A percentile compares a stretch with the other conserved stretches of the same genome.
Conservation (phyloP, 2,329 filamentous ascomycete genomes). For the Alternaria postmessia region DNA sequence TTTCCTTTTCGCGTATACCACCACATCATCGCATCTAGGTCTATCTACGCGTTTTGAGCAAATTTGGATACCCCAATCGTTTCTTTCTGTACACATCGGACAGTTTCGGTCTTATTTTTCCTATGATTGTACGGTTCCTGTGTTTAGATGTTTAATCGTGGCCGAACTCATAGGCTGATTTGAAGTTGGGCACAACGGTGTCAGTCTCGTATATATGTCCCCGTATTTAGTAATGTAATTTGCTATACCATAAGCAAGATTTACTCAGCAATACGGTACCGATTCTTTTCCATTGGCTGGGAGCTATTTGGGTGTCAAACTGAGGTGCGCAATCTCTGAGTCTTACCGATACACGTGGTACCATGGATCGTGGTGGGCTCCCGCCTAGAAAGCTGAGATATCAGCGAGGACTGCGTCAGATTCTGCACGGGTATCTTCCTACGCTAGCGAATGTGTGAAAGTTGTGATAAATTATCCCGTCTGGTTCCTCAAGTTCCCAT, state of each 20-base stretch:
- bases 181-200: background rate
- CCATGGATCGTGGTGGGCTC: background rate
- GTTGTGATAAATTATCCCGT: background rate
- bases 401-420: background rate
- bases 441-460: background rate
- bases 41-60: constrained; percentile 14
- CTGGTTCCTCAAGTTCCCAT: no score
- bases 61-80: constrained; percentile 32
- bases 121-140: background rate
- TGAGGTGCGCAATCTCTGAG: background rate
- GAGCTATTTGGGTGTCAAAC: background rate
- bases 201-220: background rate
- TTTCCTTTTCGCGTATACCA: background rate
- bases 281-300: background rate
- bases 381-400: background rate
- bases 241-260: background rate
- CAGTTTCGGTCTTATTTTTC: constrained; percentile 1
- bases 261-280: no score
- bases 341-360: background rate
- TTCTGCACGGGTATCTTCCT: background rate
- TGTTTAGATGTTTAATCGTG: background rate
- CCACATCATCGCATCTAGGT: constrained; percentile 3
- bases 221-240: background rate
- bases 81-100: constrained; percentile 7
- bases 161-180: background rate